Evolutionary conservation across 2,329 filamentous ascomycete species (phyloP).

Genomic region (Boeremia exigua): DNA sequence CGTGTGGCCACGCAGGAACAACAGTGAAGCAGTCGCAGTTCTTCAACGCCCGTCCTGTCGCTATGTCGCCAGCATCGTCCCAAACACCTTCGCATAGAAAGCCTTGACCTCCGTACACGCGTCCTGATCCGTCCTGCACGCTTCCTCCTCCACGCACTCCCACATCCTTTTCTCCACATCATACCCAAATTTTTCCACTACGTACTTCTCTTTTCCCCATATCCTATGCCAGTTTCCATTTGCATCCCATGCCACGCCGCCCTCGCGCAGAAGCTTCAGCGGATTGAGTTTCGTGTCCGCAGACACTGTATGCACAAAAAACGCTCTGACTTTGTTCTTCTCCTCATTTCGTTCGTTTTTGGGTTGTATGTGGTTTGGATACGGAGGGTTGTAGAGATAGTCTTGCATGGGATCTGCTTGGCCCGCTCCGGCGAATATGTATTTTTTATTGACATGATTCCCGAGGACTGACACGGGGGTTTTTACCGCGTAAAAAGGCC

Average conservation of each 20-base stretch:
- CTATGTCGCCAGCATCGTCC: not conserved
- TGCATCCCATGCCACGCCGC: not conserved
- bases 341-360: not conserved
- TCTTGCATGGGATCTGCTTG: not conserved
- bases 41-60: not conserved
- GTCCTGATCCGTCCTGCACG: not conserved
- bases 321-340: not conserved
- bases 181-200: not conserved
- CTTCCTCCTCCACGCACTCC: not conserved
- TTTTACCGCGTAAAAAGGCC: not conserved
- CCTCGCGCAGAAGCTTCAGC: not conserved
- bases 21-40: not conserved
- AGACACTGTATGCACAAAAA: not conserved
- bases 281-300: not conserved
- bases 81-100: not conserved
- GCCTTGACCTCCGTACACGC: not conserved
- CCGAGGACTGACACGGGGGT: not conserved
- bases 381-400: not conserved
- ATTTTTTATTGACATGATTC: not conserved
- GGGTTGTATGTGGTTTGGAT: not conserved
- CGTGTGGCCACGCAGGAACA: not conserved
- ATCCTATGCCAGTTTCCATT: not conserved
- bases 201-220: not conserved
- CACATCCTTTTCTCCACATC: not conserved
- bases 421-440: not conserved